Percentiles rank a stretch among this genome's conserved stretches.
Conservation (phyloP, 169 alveolate species). For the Plasmodium coatneyi region DNA sequence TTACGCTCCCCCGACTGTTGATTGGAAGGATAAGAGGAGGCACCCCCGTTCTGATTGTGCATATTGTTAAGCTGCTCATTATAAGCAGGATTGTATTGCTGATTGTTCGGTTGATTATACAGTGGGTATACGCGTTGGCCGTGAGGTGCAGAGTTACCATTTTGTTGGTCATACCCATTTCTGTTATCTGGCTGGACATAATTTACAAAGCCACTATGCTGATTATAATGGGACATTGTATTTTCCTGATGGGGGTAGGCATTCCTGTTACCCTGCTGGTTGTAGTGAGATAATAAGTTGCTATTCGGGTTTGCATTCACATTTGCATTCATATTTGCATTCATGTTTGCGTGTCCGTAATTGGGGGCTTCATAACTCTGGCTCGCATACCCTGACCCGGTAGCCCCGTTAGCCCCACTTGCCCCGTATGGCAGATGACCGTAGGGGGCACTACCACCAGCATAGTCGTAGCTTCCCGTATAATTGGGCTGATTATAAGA, state of each 20-base stretch:
- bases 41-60: not conserved
- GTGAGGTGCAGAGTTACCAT: not conserved
- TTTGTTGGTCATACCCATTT: slow-evolving; percentile 13
- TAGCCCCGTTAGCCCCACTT: not conserved
- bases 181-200: slow-evolving; percentile 32
- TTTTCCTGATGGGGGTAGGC: not conserved
- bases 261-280: slow-evolving; percentile 9
- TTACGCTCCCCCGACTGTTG: not conserved
- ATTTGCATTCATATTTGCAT: not conserved
- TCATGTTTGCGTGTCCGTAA: not conserved
- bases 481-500: slow-evolving; percentile 21
- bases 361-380: slow-evolving; percentile 15
- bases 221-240: slow-evolving; percentile 54
- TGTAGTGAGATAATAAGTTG: slow-evolving; percentile 23
- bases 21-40: not conserved
- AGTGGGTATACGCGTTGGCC: slow-evolving; percentile 1
- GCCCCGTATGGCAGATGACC: slow-evolving; percentile 19
- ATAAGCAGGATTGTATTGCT: slow-evolving; percentile 52
- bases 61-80: slow-evolving; percentile 25
- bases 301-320: not conserved
- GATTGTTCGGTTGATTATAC: slow-evolving; percentile 41
- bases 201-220: not conserved
- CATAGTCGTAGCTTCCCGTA: not conserved
- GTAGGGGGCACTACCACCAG: not conserved
- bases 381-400: not conserved